phyloP scores from a whole-genome alignment of 805 yeast genomes.

The Candida ulmi region DNA sequence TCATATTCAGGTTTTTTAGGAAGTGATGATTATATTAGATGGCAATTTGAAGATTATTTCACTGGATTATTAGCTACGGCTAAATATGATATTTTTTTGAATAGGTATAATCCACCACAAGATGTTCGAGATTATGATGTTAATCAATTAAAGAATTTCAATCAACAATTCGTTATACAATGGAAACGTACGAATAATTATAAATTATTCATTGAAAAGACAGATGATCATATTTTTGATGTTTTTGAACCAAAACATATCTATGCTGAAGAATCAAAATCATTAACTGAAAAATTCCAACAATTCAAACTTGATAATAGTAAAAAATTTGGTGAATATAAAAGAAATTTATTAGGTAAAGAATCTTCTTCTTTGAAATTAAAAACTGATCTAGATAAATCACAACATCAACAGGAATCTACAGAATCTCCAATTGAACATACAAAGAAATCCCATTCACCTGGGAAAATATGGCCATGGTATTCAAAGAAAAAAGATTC shows the following conservation, averaged over 20 bases:
- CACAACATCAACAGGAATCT: constrained; percentile 2
- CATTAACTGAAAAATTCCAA: constrained; percentile 23
- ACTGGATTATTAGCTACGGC: constrained; percentile 68
- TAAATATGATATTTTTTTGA: constrained; percentile 59
- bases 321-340: constrained; percentile 20
- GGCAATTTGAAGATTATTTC: constrained; percentile 86
- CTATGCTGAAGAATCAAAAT: constrained; percentile 18
- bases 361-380: neutral
- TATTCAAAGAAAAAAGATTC: constrained; percentile 9
- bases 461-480: constrained; percentile 17
- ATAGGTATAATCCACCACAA: constrained; percentile 31
- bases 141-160: constrained; percentile 36
- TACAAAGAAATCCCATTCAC: constrained; percentile 9
- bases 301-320: constrained; percentile 25
- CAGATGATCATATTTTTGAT: constrained; percentile 69
- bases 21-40: constrained; percentile 83
- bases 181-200: constrained; percentile 58
- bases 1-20: constrained; percentile 51
- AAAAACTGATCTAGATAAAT: constrained; percentile 5
- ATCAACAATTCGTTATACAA: constrained; percentile 36
- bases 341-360: constrained; percentile 7
- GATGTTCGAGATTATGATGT: constrained; percentile 24
- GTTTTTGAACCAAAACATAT: constrained; percentile 45
- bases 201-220: constrained; percentile 43
- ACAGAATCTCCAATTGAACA: constrained; percentile 1